Evolutionary conservation across 2,329 filamentous ascomycete genomes (phyloP), one percentile per base, ranked within the genome.

Genomic region (Diaporthe citrichinensis): DNA sequence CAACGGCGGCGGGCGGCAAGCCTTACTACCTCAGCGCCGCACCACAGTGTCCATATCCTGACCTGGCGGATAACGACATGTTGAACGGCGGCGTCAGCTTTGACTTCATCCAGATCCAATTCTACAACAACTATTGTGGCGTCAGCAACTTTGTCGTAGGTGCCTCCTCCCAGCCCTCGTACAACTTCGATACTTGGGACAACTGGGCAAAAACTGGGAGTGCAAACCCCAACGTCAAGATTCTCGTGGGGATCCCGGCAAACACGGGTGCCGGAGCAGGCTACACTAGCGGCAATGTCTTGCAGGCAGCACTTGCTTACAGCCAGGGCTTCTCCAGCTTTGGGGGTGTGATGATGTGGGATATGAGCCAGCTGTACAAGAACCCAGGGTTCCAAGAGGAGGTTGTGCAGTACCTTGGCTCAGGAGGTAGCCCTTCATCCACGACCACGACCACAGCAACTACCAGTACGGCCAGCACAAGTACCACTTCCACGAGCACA

Each of bases 281-380:
- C 3, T 94, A 93, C 80, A 80, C 87, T 17, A 79, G 83, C 10
- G 86, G 87, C 3, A 78, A 79, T n/a, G 81, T 85, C 31, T 84
- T 94, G 53, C 83, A 81, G 28, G 80, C 84, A 7, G 85, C 92
- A 44, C 87, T 94, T 77, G 74, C 85, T 46, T 92, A 90, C 79
- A 86, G 84, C 59, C 88, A 88, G 82, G 81, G 83, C 55, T 93
- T 88, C 79, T 82, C 84, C 4, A 92, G 88, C 82, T 93, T 94
- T 79, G 92, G 91, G 10, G 92, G 92, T 41, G 87, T 92, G 39
- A 93, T 94, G 92, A 86, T 93, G 84, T 94, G 92, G 92, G 92
- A 94, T 81, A 89, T 89, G 83, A 89, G 86, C 41, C 91, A 92
- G 84, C 86, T 89, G 2, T 91, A 88, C 77, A 83, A 84, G n/a